Conservation (phyloP, 73 alveolate species). For the Effrenium voratum region DNA sequence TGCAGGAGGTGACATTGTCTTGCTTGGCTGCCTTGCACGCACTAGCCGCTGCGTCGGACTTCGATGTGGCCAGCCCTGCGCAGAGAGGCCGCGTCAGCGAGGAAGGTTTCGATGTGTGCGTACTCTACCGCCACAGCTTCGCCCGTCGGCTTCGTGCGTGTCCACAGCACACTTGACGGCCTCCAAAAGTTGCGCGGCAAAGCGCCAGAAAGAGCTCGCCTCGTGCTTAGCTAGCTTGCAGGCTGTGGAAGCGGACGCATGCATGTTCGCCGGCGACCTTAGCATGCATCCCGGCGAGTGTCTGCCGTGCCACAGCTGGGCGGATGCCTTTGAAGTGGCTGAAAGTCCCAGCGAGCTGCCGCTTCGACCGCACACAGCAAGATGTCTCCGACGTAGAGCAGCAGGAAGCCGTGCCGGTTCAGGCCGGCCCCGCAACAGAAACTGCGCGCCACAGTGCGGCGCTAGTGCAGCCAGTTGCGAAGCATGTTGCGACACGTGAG, state of each 20-base stretch:
- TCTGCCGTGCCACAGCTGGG: neutral
- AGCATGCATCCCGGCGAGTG: neutral
- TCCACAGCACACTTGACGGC: neutral
- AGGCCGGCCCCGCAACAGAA: neutral
- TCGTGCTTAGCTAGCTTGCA: neutral
- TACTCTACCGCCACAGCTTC: neutral
- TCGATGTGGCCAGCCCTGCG: neutral
- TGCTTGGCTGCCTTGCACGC: neutral
- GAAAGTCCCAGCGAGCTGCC: no score
- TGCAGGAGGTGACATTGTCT: constrained; percentile 13
- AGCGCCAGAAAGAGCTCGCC: neutral
- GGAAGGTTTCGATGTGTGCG: neutral
- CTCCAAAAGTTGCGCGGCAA: neutral
- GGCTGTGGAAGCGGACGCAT: neutral
- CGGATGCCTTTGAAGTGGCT: neutral
- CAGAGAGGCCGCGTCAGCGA: neutral
- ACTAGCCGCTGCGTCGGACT: neutral
- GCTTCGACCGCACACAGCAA: no score
- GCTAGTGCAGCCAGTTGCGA: neutral
- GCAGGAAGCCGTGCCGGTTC: neutral
- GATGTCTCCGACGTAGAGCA: neutral
- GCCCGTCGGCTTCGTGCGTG: neutral
- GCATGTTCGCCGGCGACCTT: constrained; percentile 1
- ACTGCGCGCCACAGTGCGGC: neutral
- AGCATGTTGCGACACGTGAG: no score